Evolutionary conservation across 148 eudicot species (phyloP), one percentile per base, ranked within the genome.

Genomic region (Rhododendron henanense): DNA sequence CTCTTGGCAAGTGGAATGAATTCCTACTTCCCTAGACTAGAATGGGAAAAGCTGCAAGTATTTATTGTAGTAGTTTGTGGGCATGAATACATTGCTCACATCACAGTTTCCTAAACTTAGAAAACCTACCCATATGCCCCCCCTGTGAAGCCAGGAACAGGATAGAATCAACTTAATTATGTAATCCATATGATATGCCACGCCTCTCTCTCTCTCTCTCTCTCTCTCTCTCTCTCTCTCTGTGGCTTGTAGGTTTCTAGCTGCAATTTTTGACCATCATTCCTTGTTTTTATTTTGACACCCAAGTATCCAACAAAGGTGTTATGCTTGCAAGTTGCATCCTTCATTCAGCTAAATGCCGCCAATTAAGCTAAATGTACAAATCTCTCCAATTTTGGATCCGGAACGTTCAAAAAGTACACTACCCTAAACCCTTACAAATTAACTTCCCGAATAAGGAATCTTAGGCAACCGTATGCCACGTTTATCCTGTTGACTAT

Each of bases 61-160:
- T n/a, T 85, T 47, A 47, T 15, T 61, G 45, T 18, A 31, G 25
- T 31, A 65, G 78, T n/a, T 65, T 19, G 11, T 80, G 79, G 41
- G 39, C 81, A 85, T 67, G 86, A 73, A 44, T 84, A 84, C 78
- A 81, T 86, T 88, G 87, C 83, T 74, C 87, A 76, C 88, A 85
- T 86, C 86, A 86, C 50, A 75, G 23, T 73, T 71, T 79, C 14
- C 86, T 75, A 61, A 89, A 86, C 48, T 69, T 86, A 73, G 85
- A 33, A 87, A 85, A 81, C 90, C 87, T 78, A 75, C 45, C 79
- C 73, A 84, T 87, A 81, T 86, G 81, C 78, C 81, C 59, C 79
- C 44, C 31, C 31, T 79, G 5, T 39, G 45, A 57, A 37, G 71
- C 55, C 61, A 33, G 80, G 71, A 83, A 31, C 31, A 31, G 35